A percentile compares a stretch with the other conserved stretches of the same genome.
Evolutionary conservation across 176 grass and related monocot genomes (phyloP).

Genomic region (Ananas comosus): DNA sequence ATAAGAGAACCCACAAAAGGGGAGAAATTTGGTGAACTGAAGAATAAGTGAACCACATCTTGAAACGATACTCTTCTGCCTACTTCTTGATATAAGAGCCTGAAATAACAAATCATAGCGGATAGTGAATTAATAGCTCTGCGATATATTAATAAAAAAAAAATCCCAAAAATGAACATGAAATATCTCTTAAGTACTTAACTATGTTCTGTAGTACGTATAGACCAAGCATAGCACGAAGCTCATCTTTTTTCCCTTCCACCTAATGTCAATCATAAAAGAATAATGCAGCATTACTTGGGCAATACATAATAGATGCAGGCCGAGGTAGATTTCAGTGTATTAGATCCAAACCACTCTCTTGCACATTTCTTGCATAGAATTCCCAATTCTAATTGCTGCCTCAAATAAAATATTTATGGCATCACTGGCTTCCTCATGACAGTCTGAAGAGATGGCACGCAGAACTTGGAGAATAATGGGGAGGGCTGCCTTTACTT

Average conservation of each 20-base stretch:
- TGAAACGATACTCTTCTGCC: slow-evolving; percentile 29
- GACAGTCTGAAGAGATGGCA: slow-evolving; percentile 27
- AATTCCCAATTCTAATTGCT: slow-evolving; percentile 42
- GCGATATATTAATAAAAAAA: background rate
- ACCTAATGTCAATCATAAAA: slow-evolving; percentile 30
- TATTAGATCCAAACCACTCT: slow-evolving; percentile 41
- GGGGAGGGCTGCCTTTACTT: slow-evolving; percentile 65
- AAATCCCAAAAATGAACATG: background rate
- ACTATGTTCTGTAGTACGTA: slow-evolving; percentile 85
- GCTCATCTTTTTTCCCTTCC: slow-evolving; percentile 41
- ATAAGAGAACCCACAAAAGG: slow-evolving; percentile 61
- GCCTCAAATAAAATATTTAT: slow-evolving; percentile 49
- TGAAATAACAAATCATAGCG: slow-evolving; percentile 23
- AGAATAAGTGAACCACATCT: slow-evolving; percentile 52
- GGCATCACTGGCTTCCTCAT: slow-evolving; percentile 36
- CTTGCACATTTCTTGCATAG: slow-evolving; percentile 70
- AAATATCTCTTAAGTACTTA: slow-evolving; percentile 27
- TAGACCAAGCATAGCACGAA: slow-evolving; percentile 67
- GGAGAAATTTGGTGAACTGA: slow-evolving; percentile 41
- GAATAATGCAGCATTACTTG: slow-evolving; percentile 22
- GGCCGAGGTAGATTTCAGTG: background rate
- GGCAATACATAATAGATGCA: background rate
- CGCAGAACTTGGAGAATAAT: slow-evolving; percentile 65
- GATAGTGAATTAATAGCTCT: background rate
- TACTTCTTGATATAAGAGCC: slow-evolving; percentile 59